phyloP scores from a whole-genome alignment of 2,329 filamentous ascomycete species.

The Graphilbum ipis-grandicollis region DNA sequence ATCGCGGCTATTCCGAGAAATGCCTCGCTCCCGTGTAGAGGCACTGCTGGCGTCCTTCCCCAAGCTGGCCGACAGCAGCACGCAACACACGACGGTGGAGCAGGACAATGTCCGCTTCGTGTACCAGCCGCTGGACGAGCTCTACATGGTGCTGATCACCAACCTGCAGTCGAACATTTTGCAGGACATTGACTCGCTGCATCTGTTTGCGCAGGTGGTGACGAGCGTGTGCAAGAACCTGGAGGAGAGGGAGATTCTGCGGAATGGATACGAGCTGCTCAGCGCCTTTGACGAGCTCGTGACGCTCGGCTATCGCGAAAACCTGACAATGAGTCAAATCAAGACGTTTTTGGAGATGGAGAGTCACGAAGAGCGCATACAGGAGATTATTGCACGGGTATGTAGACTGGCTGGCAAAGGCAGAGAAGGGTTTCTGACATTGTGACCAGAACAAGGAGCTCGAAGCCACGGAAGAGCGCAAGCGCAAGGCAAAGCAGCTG shows the following conservation, averaged over 20 bases:
- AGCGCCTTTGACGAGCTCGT: slow-evolving; percentile 96
- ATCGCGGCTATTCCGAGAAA: slow-evolving; percentile 94
- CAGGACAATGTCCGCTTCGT: slow-evolving; percentile 99
- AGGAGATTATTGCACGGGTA: slow-evolving; percentile 88
- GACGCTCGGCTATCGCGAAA: slow-evolving; percentile 88
- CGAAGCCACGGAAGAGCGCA: slow-evolving; percentile 94
- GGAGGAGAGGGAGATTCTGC: slow-evolving; percentile 87
- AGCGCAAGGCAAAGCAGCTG: slow-evolving; percentile 94
- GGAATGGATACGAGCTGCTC: slow-evolving; percentile 89
- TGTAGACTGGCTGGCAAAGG: neutral
- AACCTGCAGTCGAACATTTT: slow-evolving; percentile 99
- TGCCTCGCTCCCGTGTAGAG: slow-evolving; percentile 92
- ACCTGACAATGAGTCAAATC: slow-evolving; percentile 90
- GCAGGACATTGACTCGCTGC: slow-evolving; percentile 95
- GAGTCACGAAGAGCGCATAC: slow-evolving; percentile 94
- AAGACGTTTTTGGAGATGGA: slow-evolving; percentile 99
- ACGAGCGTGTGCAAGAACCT: slow-evolving; percentile 90
- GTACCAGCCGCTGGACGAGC: slow-evolving; percentile 95
- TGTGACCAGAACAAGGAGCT: slow-evolving; percentile 77
- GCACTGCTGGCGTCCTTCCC: slow-evolving; percentile 92
- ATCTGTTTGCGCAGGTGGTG: slow-evolving; percentile 94
- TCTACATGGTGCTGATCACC: slow-evolving; percentile 99
- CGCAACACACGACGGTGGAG: slow-evolving; percentile 95
- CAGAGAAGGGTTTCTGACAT: neutral
- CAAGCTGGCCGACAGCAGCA: slow-evolving; percentile 88